These are phyloP conservation scores for Claviceps maximensis DNA, from an alignment of 2,329 filamentous ascomycete genomes.

Conservation along the genomic window DNA sequence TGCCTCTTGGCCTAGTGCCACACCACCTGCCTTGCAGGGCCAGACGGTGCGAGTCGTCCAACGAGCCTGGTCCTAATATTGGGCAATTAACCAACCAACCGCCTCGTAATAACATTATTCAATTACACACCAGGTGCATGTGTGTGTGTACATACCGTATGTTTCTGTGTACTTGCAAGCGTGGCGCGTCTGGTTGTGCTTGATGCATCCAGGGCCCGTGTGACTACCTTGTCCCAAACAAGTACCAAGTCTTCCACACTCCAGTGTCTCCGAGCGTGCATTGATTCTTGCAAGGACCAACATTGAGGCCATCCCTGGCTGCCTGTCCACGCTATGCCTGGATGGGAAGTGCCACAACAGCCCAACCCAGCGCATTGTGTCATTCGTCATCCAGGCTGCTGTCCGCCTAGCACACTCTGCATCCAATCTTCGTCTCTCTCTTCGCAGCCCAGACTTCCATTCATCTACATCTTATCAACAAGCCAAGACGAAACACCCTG, in stretches of 20 bases:
- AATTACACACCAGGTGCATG: too few species aligned
- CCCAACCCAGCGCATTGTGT: conserved; percentile 7
- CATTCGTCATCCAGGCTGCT: conserved; percentile 6
- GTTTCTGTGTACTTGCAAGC: too few species aligned
- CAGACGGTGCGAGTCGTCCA: too few species aligned
- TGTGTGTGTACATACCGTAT: too few species aligned
- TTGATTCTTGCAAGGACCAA: neutral
- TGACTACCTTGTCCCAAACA: neutral
- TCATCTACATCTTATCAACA: neutral
- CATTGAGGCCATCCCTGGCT: neutral
- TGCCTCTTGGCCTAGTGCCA: too few species aligned
- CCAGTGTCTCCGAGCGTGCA: neutral
- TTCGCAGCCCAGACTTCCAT: neutral
- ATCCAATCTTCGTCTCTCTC: conserved; percentile 5
- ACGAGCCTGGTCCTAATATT: neutral
- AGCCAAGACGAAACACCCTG: neutral
- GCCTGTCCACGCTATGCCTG: conserved; percentile 3
- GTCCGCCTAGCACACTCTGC: conserved; percentile 3
- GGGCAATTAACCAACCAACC: neutral
- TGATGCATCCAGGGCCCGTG: neutral
- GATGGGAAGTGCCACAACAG: conserved; percentile 6
- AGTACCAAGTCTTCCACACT: neutral
- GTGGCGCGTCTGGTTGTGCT: too few species aligned
- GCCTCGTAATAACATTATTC: neutral
- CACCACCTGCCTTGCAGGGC: neutral